phyloP scores from a whole-genome alignment of 1,139 yeast genomes.

The Tardiomyces digboiensis region DNA sequence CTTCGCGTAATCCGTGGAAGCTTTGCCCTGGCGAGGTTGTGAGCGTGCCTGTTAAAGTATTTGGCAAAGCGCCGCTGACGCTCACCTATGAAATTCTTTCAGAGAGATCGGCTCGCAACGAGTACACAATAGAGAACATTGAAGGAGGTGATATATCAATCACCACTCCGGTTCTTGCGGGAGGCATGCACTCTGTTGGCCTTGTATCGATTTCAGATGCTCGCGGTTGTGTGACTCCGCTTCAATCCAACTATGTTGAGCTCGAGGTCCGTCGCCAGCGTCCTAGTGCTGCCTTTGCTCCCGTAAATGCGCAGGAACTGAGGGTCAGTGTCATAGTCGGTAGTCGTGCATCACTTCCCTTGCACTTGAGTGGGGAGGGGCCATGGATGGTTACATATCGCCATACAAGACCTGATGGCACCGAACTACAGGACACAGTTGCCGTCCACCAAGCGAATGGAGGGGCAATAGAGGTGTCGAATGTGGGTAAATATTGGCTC shows the following conservation, averaged over 20 bases:
- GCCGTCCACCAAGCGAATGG: slow-evolving; percentile 18
- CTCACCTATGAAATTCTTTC: slow-evolving; percentile 59
- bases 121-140: slow-evolving; percentile 29
- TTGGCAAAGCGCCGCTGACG: slow-evolving; percentile 73
- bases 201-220: slow-evolving; percentile 61
- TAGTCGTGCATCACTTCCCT: slow-evolving; percentile 58
- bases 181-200: slow-evolving; percentile 61
- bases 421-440: slow-evolving; percentile 1
- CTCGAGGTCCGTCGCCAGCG: slow-evolving; percentile 58
- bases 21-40: slow-evolving; percentile 40
- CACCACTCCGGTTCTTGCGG: slow-evolving; percentile 46
- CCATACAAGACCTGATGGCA: slow-evolving; percentile 9
- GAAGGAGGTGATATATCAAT: slow-evolving; percentile 32
- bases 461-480: slow-evolving; percentile 31
- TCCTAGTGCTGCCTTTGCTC: slow-evolving; percentile 45
- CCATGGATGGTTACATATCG: slow-evolving; percentile 38
- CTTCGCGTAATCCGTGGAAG: slow-evolving; percentile 12
- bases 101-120: not conserved
- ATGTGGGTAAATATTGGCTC: slow-evolving; percentile 57
- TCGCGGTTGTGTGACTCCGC: slow-evolving; percentile 64
- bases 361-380: slow-evolving; percentile 43
- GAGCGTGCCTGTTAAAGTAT: slow-evolving; percentile 46
- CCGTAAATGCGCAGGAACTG: slow-evolving; percentile 26
- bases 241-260: slow-evolving; percentile 47
- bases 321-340: slow-evolving; percentile 14